phyloP scores from a whole-genome alignment of 352 stramenopile species.

The Globisporangium radiosum region DNA sequence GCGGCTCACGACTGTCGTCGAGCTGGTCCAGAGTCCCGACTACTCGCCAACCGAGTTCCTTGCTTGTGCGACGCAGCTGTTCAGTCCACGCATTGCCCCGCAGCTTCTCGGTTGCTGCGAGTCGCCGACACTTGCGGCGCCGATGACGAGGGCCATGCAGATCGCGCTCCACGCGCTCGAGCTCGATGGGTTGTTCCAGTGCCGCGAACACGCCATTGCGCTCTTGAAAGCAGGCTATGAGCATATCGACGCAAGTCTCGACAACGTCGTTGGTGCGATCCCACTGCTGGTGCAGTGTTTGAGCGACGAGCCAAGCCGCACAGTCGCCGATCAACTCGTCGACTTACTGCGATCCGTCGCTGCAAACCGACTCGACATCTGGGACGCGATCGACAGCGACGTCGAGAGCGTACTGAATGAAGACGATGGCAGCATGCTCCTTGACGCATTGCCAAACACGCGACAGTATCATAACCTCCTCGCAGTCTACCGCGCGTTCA shows the following conservation, averaged over 20 bases:
- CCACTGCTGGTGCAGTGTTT: neutral
- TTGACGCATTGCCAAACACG: neutral
- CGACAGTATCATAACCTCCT: neutral
- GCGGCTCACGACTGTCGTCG: neutral
- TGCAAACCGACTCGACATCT: neutral
- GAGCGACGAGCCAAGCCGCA: neutral
- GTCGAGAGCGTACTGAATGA: neutral
- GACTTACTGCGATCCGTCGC: neutral
- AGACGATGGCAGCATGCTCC: neutral
- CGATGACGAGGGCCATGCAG: neutral
- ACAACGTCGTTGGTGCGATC: neutral
- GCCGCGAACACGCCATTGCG: neutral
- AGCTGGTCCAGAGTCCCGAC: neutral
- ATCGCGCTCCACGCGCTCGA: neutral
- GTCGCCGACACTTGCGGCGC: neutral
- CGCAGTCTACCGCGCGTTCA: neutral
- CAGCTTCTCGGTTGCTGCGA: neutral
- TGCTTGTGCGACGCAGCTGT: neutral
- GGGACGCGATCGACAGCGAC: neutral
- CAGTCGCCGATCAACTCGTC: neutral
- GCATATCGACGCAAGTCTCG: neutral
- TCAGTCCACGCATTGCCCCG: neutral
- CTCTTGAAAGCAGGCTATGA: neutral
- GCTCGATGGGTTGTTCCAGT: neutral
- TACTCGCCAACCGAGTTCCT: neutral